phyloP scores from a whole-genome alignment of 192 early-diverging fungal species.

The Umbelopsis sp. region DNA sequence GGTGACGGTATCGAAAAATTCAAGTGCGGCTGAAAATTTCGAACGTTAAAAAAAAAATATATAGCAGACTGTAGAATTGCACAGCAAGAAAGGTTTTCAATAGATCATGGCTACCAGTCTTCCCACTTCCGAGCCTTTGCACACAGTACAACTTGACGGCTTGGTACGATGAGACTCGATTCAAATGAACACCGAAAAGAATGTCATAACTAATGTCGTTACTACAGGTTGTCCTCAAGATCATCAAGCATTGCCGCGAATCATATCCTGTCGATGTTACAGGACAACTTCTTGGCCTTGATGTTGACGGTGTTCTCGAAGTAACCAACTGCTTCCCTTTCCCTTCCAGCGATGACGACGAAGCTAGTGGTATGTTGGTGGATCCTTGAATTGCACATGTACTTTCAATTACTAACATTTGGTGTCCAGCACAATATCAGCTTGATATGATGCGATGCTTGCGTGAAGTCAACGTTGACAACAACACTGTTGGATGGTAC shows the following conservation, averaged over 20 bases:
- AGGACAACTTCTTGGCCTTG: constrained; percentile 94
- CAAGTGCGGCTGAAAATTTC: background rate
- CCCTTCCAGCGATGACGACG: constrained; percentile 54
- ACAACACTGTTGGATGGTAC: constrained; percentile 98
- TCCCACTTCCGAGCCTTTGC: constrained; percentile 49
- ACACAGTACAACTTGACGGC: constrained; percentile 73
- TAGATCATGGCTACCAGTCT: constrained; percentile 29
- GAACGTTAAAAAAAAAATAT: constrained; percentile 13
- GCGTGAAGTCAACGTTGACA: constrained; percentile 92
- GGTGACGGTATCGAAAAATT: too few relatives aligned
- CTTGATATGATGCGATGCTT: constrained; percentile 92
- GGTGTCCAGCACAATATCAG: constrained; percentile 76
- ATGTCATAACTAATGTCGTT: background rate
- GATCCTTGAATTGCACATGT: too few relatives aligned
- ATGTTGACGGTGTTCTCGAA: constrained; percentile 87
- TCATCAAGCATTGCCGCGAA: constrained; percentile 96
- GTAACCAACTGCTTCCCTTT: constrained; percentile 93
- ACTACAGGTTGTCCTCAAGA: constrained; percentile 84
- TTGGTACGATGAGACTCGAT: constrained; percentile 48
- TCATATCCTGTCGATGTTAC: constrained; percentile 76
- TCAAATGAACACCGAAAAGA: background rate
- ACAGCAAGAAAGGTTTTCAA: constrained; percentile 1
- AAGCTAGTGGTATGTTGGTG: constrained; percentile 56
- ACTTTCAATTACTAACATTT: too few relatives aligned
- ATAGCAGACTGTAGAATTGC: background rate